These are phyloP conservation scores for Penicillium sp. DNA, from an alignment of 2,329 filamentous ascomycete species.

Conservation along the genomic window DNA sequence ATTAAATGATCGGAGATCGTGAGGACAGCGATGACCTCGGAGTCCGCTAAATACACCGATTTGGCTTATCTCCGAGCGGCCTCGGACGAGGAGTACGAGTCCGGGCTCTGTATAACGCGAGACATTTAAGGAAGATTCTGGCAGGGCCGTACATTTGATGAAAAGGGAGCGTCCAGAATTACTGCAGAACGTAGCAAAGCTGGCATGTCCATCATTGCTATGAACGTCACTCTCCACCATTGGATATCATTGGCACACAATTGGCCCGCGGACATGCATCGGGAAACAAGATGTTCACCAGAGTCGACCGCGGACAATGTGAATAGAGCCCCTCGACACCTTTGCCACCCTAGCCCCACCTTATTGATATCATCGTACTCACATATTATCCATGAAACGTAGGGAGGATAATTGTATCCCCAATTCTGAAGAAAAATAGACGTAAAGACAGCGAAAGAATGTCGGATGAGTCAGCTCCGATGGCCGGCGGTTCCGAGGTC, in stretches of 20 bases:
- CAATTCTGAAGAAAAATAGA: neutral
- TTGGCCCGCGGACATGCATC: conserved; percentile 14
- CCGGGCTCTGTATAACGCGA: neutral
- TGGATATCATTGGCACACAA: conserved; percentile 20
- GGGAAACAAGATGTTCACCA: conserved; percentile 16
- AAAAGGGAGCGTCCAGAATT: neutral
- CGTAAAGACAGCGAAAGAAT: neutral
- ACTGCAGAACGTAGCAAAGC: neutral
- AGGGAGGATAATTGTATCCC: too few species aligned
- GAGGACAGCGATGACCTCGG: neutral
- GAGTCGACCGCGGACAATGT: conserved; percentile 21
- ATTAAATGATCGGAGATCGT: conserved; percentile 6
- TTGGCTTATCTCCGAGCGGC: neutral
- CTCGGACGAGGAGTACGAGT: neutral
- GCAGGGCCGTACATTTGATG: neutral
- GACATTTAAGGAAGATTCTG: neutral
- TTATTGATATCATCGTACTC: conserved; percentile 14
- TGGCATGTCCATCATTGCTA: conserved; percentile 2
- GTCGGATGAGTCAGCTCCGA: conserved; percentile 23
- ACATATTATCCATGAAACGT: neutral
- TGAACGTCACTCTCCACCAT: conserved; percentile 16
- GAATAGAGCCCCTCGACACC: conserved; percentile 7
- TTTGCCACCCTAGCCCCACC: conserved; percentile 13
- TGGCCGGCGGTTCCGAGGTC: conserved; percentile 20
- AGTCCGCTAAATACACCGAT: conserved; percentile 2